Conservation (phyloP, 2,329 filamentous ascomycete species). For the Aspergillus sp. region DNA sequence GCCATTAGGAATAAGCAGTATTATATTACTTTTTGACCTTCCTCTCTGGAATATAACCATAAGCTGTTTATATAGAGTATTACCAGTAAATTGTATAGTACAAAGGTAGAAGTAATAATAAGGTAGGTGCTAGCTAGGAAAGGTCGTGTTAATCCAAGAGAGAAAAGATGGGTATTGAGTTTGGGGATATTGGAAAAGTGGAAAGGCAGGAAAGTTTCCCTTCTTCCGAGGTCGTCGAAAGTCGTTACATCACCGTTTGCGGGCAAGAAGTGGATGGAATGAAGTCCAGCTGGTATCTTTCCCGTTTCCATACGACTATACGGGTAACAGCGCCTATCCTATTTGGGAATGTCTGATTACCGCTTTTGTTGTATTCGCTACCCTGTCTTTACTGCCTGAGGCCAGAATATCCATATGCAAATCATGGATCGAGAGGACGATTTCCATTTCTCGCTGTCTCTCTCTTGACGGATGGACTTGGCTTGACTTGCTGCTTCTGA, state of each 20-base stretch:
- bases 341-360: slow-evolving; percentile 3
- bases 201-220: not conserved
- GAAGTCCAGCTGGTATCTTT: slow-evolving; percentile 4
- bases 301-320: slow-evolving; percentile 14
- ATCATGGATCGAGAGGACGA: slow-evolving; percentile 15
- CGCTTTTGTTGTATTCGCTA: slow-evolving; percentile 15
- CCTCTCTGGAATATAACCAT: too few species aligned
- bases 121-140: not conserved
- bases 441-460: slow-evolving; percentile 7
- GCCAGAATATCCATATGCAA: slow-evolving; percentile 11
- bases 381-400: slow-evolving; percentile 5
- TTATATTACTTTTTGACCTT: too few species aligned
- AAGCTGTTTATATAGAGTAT: too few species aligned
- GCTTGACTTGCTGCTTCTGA: not conserved
- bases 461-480: not conserved
- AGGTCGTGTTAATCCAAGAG: too few species aligned
- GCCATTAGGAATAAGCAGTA: too few species aligned
- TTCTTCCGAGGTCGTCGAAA: not conserved
- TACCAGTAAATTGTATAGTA: too few species aligned
- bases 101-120: too few species aligned
- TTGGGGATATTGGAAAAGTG: not conserved
- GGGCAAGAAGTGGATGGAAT: slow-evolving; percentile 2
- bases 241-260: slow-evolving; percentile 23
- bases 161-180: not conserved
- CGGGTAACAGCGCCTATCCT: not conserved